These are phyloP conservation scores for Paraurostyla sp. DNA, from an alignment of 73 alveolate genomes.

Conservation along the genomic window DNA sequence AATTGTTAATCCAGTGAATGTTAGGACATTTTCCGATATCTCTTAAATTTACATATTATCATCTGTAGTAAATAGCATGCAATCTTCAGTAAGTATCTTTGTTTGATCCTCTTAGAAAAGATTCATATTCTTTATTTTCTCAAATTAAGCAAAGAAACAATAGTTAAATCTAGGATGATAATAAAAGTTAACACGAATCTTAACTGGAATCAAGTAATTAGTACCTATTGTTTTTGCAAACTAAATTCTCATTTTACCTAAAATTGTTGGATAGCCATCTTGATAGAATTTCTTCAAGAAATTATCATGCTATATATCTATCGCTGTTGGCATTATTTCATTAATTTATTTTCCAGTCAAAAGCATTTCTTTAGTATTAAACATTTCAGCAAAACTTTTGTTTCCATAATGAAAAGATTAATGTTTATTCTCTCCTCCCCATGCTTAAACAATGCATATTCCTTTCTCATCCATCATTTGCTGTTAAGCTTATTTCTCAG, in stretches of 20 bases:
- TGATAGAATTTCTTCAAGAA: background rate
- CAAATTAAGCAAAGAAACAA: slow-evolving; percentile 4
- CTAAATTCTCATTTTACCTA: background rate
- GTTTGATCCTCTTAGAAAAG: background rate
- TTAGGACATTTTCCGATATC: background rate
- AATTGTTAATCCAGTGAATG: background rate
- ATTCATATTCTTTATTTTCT: background rate
- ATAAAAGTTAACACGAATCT: slow-evolving; percentile 1
- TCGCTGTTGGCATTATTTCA: background rate
- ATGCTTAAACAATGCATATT: no score
- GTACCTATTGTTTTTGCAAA: background rate
- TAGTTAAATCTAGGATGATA: background rate
- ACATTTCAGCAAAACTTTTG: no score
- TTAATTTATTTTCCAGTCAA: background rate
- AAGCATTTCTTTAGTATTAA: no score
- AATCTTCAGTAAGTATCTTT: background rate
- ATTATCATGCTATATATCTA: background rate
- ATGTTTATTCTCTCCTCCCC: no score
- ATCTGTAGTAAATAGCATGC: background rate
- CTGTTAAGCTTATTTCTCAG: no score
- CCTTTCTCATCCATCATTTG: no score
- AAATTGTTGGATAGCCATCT: background rate
- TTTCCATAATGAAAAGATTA: no score
- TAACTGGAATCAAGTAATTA: background rate
- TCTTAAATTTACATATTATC: background rate